Evolutionary conservation across 2,329 filamentous ascomycete species (phyloP).

Genomic region (Dryadomyces quercus-mongolicae): DNA sequence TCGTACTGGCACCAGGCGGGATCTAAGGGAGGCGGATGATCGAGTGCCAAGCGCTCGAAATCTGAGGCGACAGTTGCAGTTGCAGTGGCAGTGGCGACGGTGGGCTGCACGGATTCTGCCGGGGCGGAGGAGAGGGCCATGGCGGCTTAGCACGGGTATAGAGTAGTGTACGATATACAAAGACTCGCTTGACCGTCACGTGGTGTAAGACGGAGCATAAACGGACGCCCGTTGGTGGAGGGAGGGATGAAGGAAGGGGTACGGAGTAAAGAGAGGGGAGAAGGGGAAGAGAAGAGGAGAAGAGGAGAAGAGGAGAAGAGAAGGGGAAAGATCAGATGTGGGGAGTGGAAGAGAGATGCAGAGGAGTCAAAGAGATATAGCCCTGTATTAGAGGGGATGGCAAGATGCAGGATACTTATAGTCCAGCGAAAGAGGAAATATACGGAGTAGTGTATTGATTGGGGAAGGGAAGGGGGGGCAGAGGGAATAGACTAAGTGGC

Average conservation of each 20-base stretch:
- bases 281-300: not conserved
- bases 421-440: not conserved
- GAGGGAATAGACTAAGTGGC: not conserved
- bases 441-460: not conserved
- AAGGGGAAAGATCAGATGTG: not conserved
- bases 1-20: constrained; percentile 28
- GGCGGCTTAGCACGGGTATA: not conserved
- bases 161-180: not conserved
- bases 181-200: not conserved
- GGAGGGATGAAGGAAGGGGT: not conserved
- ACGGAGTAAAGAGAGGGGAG: not conserved
- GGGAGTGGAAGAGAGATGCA: not conserved
- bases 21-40: constrained; percentile 24
- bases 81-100: not conserved
- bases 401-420: not conserved
- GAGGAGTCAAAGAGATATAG: not conserved
- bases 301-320: not conserved
- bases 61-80: not conserved
- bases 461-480: not conserved
- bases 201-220: not conserved
- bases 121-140: not conserved
- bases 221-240: not conserved
- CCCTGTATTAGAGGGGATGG: not conserved
- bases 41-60: constrained; percentile 16
- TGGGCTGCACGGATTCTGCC: not conserved